Conservation (phyloP, 257 asterid genomes). For the Pogostemon cablin region DNA sequence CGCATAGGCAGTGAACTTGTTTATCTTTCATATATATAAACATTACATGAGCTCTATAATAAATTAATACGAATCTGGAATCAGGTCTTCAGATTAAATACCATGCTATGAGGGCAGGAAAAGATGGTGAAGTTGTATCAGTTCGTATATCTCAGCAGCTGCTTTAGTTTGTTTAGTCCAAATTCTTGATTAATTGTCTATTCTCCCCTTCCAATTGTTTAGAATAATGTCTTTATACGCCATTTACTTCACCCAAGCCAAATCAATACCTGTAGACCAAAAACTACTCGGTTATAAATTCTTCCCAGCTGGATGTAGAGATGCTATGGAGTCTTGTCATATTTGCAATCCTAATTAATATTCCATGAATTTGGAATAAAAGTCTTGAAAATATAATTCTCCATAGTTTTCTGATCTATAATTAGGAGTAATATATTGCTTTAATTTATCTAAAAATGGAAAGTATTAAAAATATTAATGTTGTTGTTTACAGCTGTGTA, state of each 20-base stretch:
- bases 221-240: background rate
- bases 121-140: constrained; percentile 76
- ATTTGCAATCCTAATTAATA: background rate
- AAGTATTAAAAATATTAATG: too few relatives aligned
- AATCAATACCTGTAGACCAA: constrained; percentile 7
- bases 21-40: too few relatives aligned
- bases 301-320: constrained; percentile 5
- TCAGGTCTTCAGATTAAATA: constrained; percentile 80
- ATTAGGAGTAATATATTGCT: too few relatives aligned
- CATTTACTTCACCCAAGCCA: background rate
- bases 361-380: background rate
- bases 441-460: too few relatives aligned
- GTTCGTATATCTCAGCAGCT: constrained; percentile 91
- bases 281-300: background rate
- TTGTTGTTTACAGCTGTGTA: too few relatives aligned
- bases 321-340: background rate
- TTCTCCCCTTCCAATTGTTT: constrained; percentile 8
- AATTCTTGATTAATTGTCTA: constrained; percentile 18
- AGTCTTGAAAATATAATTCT: too few relatives aligned
- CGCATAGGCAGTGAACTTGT: background rate
- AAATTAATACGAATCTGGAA: constrained; percentile 26
- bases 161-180: constrained; percentile 37
- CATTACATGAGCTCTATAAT: background rate
- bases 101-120: constrained; percentile 83
- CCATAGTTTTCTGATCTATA: too few relatives aligned